Evolutionary conservation across 495 filamentous ascomycete species (phyloP), one percentile per base, ranked within the genome.

Genomic region (Penicillium subrubescens): DNA sequence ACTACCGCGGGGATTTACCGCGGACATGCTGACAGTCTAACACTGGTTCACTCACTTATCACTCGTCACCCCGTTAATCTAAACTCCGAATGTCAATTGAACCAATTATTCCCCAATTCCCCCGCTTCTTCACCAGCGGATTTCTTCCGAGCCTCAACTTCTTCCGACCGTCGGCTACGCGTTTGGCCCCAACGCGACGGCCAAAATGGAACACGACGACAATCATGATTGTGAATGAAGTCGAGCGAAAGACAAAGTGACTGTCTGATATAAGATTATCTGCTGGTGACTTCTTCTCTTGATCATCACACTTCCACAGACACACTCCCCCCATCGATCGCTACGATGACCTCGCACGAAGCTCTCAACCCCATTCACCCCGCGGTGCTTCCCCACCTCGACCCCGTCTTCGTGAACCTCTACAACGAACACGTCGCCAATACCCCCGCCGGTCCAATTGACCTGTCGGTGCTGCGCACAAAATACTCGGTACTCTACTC

Each of bases 401-500:
- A 75, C 67, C 73, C 71, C 0, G 68, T 67, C 35, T 75, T 75
- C 31, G 57, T 75, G 54, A 31, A 69, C 8, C 71, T 75, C 39
- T 75, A 75, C 63, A 75, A 75, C 35, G 59, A 71, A 41, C 62
- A 75, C 51, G 71, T 73, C 46, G 73, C 73, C 17, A 70, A 73
- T 61, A 75, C 71, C 5, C 73, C 73, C 0, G 68, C 62, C 4
- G 69, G 67, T 0, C 73, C 73, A 50, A 75, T 75, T 56, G 73
- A 75, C 43, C 61, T 75, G 11, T 41, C 63, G 2, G 52, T 75
- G 3, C 48, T 75, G 8, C 66, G 73, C 4, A 63, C 63, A 0
- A 75, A 75, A 50, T 75, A 73, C 43, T 75, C 73, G 4, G 68
- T 73, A 0, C 62, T 75, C 3, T 75, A 75, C 44, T 73, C 69